phyloP scores from a whole-genome alignment of 345 rosid genomes.

The Mercurialis annua region DNA sequence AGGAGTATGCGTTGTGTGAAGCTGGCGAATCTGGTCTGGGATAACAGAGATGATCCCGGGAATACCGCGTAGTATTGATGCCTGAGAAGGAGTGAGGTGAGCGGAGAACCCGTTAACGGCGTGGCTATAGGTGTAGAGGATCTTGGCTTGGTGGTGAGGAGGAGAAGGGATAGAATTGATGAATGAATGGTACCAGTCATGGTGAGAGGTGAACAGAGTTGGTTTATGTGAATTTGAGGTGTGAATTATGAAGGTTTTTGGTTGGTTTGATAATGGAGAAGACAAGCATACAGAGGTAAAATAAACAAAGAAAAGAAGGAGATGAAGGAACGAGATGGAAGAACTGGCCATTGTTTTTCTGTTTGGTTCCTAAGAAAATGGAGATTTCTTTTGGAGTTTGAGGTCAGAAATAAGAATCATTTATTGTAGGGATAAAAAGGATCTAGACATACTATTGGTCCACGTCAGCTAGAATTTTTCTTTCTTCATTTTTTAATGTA shows the following conservation, averaged over 20 bases:
- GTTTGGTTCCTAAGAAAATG: conserved; percentile 21
- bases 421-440: neutral
- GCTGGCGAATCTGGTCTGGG: conserved; percentile 60
- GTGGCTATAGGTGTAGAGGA: conserved; percentile 65
- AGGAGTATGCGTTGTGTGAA: conserved; percentile 86
- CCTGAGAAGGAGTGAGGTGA: conserved; percentile 51
- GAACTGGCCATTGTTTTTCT: conserved; percentile 16
- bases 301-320: conserved; percentile 22
- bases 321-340: conserved; percentile 27
- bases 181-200: conserved; percentile 64
- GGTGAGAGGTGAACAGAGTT: conserved; percentile 50
- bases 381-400: conserved; percentile 6
- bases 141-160: conserved; percentile 31
- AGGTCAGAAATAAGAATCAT: neutral
- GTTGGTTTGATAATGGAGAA: conserved; percentile 23
- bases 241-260: conserved; percentile 59
- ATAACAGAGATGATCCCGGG: conserved; percentile 61
- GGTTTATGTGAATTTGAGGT: conserved; percentile 63
- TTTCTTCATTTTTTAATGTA: neutral
- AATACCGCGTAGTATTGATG: conserved; percentile 33
- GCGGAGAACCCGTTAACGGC: conserved; percentile 80
- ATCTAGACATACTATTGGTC: neutral
- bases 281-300: conserved; percentile 1
- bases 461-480: neutral
- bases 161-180: conserved; percentile 60